Conservation (phyloP, 345 rosid species). For the Fremontodendron californicum region DNA sequence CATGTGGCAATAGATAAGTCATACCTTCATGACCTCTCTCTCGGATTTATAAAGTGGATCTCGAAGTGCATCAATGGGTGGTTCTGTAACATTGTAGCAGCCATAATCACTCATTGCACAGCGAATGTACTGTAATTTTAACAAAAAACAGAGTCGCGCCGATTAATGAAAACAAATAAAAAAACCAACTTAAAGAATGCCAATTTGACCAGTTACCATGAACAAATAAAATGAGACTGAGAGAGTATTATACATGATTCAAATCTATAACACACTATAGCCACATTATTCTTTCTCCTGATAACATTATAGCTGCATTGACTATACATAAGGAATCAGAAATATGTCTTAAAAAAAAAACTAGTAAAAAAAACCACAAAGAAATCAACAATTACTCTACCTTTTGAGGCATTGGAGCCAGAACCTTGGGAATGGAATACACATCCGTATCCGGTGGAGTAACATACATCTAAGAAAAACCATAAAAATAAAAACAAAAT, state of each 20-base stretch:
- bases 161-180: neutral
- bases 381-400: constrained; percentile 24
- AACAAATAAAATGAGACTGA: constrained; percentile 1
- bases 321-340: neutral
- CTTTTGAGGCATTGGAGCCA: constrained; percentile 90
- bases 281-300: neutral
- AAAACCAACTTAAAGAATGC: neutral
- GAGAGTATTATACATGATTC: neutral
- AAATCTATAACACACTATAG: neutral
- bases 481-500: neutral
- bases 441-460: constrained; percentile 93
- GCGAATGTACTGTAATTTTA: constrained; percentile 67
- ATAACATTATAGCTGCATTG: neutral
- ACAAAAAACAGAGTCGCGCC: neutral
- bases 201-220: neutral
- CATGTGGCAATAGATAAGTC: neutral
- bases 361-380: no score
- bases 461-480: constrained; percentile 72
- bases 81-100: constrained; percentile 80
- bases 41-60: constrained; percentile 85
- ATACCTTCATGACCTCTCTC: constrained; percentile 76
- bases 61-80: constrained; percentile 84
- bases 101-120: constrained; percentile 84
- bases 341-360: neutral
- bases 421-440: constrained; percentile 83